Percentiles rank a stretch among this genome's conserved stretches.
Conservation (phyloP, 805 yeast species). For the Dipodascus albidus region DNA sequence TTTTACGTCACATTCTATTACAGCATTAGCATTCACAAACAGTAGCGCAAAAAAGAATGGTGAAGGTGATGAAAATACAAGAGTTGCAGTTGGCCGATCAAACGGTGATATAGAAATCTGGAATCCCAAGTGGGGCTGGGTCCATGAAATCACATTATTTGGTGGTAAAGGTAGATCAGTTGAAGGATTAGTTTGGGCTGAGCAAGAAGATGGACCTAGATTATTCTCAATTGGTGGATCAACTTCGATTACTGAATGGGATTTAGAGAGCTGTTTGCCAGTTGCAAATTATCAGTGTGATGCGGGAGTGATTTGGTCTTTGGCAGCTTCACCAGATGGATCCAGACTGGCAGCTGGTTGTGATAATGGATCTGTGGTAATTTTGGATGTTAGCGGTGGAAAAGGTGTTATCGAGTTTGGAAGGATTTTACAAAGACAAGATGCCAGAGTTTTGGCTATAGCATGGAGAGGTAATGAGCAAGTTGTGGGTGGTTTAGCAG, state of each 20-base stretch:
- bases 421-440: conserved; percentile 69
- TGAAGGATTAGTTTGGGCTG: conserved; percentile 81
- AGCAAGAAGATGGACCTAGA: conserved; percentile 42
- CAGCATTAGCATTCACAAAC: conserved; percentile 65
- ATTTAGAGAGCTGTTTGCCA: conserved; percentile 62
- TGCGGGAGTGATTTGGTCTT: conserved; percentile 89
- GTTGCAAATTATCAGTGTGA: conserved; percentile 72
- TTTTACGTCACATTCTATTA: conserved; percentile 71
- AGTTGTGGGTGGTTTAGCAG: conserved; percentile 90
- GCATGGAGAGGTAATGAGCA: conserved; percentile 59
- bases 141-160: conserved; percentile 55
- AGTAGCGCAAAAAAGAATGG: too few species aligned
- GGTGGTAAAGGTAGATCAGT: conserved; percentile 80
- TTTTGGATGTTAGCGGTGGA: conserved; percentile 79
- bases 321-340: conserved; percentile 52
- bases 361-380: conserved; percentile 84
- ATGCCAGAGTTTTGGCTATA: conserved; percentile 65
- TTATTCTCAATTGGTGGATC: conserved; percentile 93
- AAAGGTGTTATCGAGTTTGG: conserved; percentile 71
- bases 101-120: conserved; percentile 95
- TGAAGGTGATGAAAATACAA: conserved; percentile 37
- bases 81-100: conserved; percentile 84
- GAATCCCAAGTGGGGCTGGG: conserved; percentile 63
- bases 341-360: conserved; percentile 77
- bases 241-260: conserved; percentile 87